Evolutionary conservation across 2,329 filamentous ascomycete species (phyloP).

Genomic region (Neonectria punicea): DNA sequence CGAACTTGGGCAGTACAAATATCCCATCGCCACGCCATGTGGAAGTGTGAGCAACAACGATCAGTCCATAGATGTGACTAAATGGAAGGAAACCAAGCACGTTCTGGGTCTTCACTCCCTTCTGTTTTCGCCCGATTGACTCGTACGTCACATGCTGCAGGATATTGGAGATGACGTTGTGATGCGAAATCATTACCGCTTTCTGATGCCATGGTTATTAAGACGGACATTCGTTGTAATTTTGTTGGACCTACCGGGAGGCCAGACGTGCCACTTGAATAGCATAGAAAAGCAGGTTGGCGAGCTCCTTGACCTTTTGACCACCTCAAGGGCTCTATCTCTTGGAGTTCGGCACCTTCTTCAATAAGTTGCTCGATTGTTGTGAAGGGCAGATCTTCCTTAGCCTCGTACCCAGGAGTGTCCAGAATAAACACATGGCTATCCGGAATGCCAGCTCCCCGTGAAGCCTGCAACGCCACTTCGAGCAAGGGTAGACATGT

Average conservation of each 20-base stretch:
- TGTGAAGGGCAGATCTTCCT: constrained; percentile 59
- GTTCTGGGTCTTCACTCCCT: constrained; percentile 54
- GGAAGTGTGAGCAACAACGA: constrained; percentile 61
- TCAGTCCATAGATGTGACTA: constrained; percentile 84
- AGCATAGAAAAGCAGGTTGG: constrained; percentile 80
- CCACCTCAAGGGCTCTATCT: constrained; percentile 68
- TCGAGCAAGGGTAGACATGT: constrained; percentile 75
- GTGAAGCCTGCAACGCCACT: constrained; percentile 71
- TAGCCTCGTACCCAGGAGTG: constrained; percentile 65
- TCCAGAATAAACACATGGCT: constrained; percentile 76
- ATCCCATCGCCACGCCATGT: constrained; percentile 78
- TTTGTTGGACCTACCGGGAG: constrained; percentile 67
- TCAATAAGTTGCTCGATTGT: constrained; percentile 74
- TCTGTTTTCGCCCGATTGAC: constrained; percentile 47
- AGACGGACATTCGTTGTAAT: background rate
- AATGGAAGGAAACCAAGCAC: constrained; percentile 77
- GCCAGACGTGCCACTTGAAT: constrained; percentile 83
- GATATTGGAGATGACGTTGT: constrained; percentile 81
- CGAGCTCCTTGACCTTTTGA: constrained; percentile 71
- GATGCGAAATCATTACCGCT: constrained; percentile 85
- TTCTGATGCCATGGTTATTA: constrained; percentile 60
- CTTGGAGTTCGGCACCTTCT: constrained; percentile 65
- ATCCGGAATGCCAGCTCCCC: constrained; percentile 69
- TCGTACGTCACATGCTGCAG: constrained; percentile 67
- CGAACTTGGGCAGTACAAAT: constrained; percentile 79